phyloP scores from a whole-genome alignment of 495 filamentous ascomycete genomes.

The Hypomontagnella monticulosa region DNA sequence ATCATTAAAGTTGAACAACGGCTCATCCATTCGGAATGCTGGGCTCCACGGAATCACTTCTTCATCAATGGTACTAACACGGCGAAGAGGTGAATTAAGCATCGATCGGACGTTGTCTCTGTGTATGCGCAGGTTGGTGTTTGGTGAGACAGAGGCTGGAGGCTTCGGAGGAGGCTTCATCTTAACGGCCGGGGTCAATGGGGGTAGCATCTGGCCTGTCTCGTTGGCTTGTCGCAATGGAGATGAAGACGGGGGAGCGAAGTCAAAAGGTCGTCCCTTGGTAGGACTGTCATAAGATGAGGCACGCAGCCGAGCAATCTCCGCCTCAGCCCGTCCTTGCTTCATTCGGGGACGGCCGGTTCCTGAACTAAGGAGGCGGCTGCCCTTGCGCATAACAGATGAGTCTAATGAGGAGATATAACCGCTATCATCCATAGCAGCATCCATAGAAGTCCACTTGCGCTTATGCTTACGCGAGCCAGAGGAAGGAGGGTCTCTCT shows the following conservation, averaged over 20 bases:
- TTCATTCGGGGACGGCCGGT: conserved; percentile 81
- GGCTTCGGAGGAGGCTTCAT: conserved; percentile 84
- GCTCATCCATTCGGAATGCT: conserved; percentile 69
- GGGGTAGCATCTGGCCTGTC: conserved; percentile 73
- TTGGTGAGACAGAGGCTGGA: conserved; percentile 89
- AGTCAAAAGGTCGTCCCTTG: conserved; percentile 63
- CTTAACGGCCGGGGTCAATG: conserved; percentile 86
- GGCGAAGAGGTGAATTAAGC: conserved; percentile 86
- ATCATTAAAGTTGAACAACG: conserved; percentile 54
- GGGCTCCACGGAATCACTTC: conserved; percentile 79
- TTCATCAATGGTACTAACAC: conserved; percentile 64
- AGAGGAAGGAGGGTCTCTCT: conserved; percentile 67
- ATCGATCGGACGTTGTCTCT: conserved; percentile 86
- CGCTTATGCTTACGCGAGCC: conserved; percentile 69
- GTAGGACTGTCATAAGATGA: conserved; percentile 93
- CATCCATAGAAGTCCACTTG: conserved; percentile 80
- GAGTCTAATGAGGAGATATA: conserved; percentile 99
- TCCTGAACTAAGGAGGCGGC: conserved; percentile 74
- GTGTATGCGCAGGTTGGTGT: conserved; percentile 93
- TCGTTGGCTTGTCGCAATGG: conserved; percentile 67
- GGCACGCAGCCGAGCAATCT: conserved; percentile 91
- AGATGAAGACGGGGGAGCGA: conserved; percentile 61
- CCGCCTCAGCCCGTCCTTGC: conserved; percentile 89
- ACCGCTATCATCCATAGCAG: conserved; percentile 90
- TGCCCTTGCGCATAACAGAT: conserved; percentile 75